Evolutionary conservation across 768 basidiomycete species (phyloP), one percentile per base, ranked within the genome.

Genomic region (Kwoniella mangroviensis): DNA sequence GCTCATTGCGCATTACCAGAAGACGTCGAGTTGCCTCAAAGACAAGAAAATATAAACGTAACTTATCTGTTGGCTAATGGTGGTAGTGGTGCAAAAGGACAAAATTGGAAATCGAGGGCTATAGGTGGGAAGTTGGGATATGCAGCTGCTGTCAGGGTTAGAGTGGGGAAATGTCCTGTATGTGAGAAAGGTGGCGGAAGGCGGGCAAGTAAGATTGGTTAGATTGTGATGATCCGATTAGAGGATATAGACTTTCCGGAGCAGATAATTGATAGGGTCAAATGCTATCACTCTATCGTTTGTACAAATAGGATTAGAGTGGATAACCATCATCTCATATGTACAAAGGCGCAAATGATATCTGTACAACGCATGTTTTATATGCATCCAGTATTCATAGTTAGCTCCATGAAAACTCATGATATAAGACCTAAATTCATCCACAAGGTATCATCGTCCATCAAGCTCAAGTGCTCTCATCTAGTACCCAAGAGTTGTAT

Each of bases 141-240:
- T 71, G 90, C 92, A 43, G 89, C 91, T 4, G 87, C 90, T 75
- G 86, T 93, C 24, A 87, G 89, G 22, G 86, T 89, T 26, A 87
- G 86, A 71, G 83, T 93, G 11, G 85, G 89, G 49, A 89, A 90
- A 2, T 95, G 93, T 82, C 93, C 93, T 3, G 89, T 92, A 0
- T 94, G 93, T 83, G 86, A 67, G 52, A 61, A 69, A 56, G 52
- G 34, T 24, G 52, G 53, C 34, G 40, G 64, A 42, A 42, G 63
- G 17, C 42, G 42, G 28, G 45, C 62, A 17, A 43, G 28, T 7
- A 56, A 57, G 59, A 22, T 55, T 19, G 45, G 62, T 21, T 60
- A 60, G 13, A 34, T 34, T 34, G 34, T 34, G 34, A 60, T 43
- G 41, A 22, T 15, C 56, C 21, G 15, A 55, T 55, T 24, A 51